Base-by-base conservation (phyloP, 2,329 filamentous ascomycete genomes). In the Pseudogymnoascus pannorum region DNA sequence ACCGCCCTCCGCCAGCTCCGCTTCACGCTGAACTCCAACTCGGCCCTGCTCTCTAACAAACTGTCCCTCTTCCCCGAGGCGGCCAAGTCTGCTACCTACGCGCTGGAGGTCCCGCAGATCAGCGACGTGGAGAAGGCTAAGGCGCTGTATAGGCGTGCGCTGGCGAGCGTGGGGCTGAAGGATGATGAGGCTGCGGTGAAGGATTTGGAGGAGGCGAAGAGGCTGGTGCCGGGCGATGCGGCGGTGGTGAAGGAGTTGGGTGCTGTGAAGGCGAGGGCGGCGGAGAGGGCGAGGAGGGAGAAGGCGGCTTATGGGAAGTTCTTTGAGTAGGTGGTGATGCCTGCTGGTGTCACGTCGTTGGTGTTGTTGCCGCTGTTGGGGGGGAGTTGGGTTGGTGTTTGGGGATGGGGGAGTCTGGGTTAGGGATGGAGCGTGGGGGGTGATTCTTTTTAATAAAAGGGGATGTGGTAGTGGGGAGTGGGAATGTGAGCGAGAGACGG, bases 301-400 rank as follows among this genome's bases (percentile, higher is more conserved):
- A 95, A 92, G 83, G 91, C 89, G 68, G 88, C 87, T 5, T 96
- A 93, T 74, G 89, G 88, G 78, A 97, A 96, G 78, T 94, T 95
- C 76, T 97, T 97, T 72, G 44, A 54, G 9, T 54, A 40, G 16
- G 16, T 18, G 36, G n/a, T n/a, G n/a, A n/a, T n/a, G n/a, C n/a
- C n/a, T n/a, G n/a, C n/a, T n/a, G n/a, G n/a, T n/a, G n/a, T n/a
- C n/a, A n/a, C n/a, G n/a, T n/a, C n/a, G n/a, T n/a, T n/a, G n/a
- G n/a, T n/a, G n/a, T n/a, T n/a, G n/a, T n/a, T n/a, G n/a, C n/a
- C n/a, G n/a, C n/a, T n/a, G 4, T 18, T n/a, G 33, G 33, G 7
- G 14, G 5, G 35, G n/a, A n/a, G n/a, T n/a, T n/a, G n/a, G 2
- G 35, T 38, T 38, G 33, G 14, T 36, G 33, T 31, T 38, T 38